Evolutionary conservation across 306 rosid species (phyloP), one percentile per base, ranked within the genome.

Genomic region (Mimosa bimucronata): DNA sequence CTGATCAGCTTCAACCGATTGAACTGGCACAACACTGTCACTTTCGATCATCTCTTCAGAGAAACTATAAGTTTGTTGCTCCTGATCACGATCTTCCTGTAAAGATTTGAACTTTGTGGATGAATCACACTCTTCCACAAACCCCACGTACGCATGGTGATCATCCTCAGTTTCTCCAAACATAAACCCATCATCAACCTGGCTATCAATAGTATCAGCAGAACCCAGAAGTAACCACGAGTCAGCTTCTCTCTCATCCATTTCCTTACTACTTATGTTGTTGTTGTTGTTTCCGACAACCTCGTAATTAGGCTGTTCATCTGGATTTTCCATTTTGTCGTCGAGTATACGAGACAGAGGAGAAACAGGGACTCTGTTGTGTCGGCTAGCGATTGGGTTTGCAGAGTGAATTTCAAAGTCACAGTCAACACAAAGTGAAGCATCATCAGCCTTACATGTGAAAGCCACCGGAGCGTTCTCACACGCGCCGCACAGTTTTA

Each of bases 401-500:
- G 81, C 75, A 14, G 67, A 23, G 66, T 66, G 55, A 34, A 77
- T 66, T 18, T 77, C 81, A 16, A 66, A 67, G 65, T 77, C 66
- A 23, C 81, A 77, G 29, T 52, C 13, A 38, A 77, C 69, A 9
- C 75, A 77, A 3, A 77, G 81, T 25, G 81, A 77, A 7, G 81
- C 81, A 29, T 71, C 67, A 50, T 77, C 81, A n/a, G 75, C 75
- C 40, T 66, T 77, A 31, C 75, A 65, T 38, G 65, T 77, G 38
- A 77, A 77, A 29, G 73, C 80, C 16, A 72, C 80, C 15, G 66
- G 80, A 15, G 65, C 75, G 42, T 50, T 66, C 81, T 66, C 53
- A 34, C 75, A 77, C n/a, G 73, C 41, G 3, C 66, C 23, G 19
- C 81, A 66, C 25, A 77, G 23, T 15, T 11, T n/a, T 50, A 66